A percentile compares a stretch with the other conserved stretches of the same genome.
phyloP scores from a whole-genome alignment of 2,329 filamentous ascomycete species.

The Rhynchosporium secalis region DNA sequence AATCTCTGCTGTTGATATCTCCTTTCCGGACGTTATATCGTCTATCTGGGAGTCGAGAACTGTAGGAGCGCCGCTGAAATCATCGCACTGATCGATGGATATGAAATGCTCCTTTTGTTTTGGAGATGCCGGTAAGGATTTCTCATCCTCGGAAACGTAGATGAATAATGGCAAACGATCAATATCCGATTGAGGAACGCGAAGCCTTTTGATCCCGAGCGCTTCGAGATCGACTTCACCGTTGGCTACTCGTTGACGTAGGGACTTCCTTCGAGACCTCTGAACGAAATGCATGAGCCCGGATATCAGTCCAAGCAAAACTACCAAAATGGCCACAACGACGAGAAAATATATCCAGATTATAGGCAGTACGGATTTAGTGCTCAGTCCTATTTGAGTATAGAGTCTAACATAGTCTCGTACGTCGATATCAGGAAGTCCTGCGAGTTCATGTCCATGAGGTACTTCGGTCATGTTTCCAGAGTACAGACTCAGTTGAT shows the following conservation, averaged over 20 bases:
- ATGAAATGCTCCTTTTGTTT: neutral
- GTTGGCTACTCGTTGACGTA: conserved; percentile 69
- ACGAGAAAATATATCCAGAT: conserved; percentile 79
- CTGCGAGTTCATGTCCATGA: conserved; percentile 55
- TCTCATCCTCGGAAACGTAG: conserved; percentile 62
- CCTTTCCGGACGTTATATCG: conserved; percentile 9
- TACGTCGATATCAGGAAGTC: conserved; percentile 54
- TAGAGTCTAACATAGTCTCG: conserved; percentile 62
- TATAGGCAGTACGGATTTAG: conserved; percentile 57
- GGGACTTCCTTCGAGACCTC: conserved; percentile 63
- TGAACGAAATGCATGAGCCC: conserved; percentile 77
- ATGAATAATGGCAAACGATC: conserved; percentile 76
- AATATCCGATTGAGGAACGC: conserved; percentile 70
- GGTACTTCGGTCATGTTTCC: conserved; percentile 67
- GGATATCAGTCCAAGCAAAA: conserved; percentile 67
- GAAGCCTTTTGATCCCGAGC: conserved; percentile 79
- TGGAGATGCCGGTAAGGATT: conserved; percentile 42
- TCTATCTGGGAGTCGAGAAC: neutral
- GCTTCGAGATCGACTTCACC: conserved; percentile 87
- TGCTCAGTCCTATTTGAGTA: conserved; percentile 53
- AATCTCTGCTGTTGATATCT: conserved; percentile 11
- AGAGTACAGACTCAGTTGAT: conserved; percentile 73
- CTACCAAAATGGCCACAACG: conserved; percentile 69
- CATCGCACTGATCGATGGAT: conserved; percentile 12
- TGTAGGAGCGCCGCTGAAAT: conserved; percentile 4